Conservation (phyloP, 2,329 filamentous ascomycete genomes). For the Fusarium udum region DNA sequence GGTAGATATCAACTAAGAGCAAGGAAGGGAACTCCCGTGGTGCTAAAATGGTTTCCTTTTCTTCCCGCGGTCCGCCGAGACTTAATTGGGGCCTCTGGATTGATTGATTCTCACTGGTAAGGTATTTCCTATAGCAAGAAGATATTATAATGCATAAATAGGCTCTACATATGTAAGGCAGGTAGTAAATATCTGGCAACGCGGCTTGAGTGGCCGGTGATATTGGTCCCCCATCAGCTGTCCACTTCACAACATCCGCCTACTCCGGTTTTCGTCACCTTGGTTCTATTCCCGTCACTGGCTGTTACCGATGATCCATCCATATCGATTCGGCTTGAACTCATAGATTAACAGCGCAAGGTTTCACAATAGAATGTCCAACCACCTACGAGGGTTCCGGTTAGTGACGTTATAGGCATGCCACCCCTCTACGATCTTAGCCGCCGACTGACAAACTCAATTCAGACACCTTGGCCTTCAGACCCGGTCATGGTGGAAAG, state of each 20-base stretch:
- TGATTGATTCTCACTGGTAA: not conserved
- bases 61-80: slow-evolving; percentile 1
- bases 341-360: not conserved
- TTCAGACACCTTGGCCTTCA: slow-evolving; percentile 24
- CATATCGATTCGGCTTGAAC: not conserved
- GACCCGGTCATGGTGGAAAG: slow-evolving; percentile 23
- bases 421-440: slow-evolving; percentile 14
- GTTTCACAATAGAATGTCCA: slow-evolving; percentile 1
- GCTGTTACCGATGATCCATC: not conserved
- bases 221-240: not conserved
- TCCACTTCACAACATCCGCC: not conserved
- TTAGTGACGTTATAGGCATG: slow-evolving; percentile 17
- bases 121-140: not conserved
- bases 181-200: not conserved
- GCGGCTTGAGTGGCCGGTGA: not conserved
- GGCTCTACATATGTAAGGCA: not conserved
- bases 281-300: not conserved
- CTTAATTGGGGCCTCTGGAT: not conserved
- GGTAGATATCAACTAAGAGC: not conserved
- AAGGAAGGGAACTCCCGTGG: slow-evolving; percentile 31
- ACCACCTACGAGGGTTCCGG: not conserved
- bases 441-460: slow-evolving; percentile 24
- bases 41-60: slow-evolving; percentile 22
- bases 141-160: not conserved
- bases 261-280: not conserved